Conservation (phyloP, 2,329 filamentous ascomycete species). For the Tolypocladium cylindrosporum region DNA sequence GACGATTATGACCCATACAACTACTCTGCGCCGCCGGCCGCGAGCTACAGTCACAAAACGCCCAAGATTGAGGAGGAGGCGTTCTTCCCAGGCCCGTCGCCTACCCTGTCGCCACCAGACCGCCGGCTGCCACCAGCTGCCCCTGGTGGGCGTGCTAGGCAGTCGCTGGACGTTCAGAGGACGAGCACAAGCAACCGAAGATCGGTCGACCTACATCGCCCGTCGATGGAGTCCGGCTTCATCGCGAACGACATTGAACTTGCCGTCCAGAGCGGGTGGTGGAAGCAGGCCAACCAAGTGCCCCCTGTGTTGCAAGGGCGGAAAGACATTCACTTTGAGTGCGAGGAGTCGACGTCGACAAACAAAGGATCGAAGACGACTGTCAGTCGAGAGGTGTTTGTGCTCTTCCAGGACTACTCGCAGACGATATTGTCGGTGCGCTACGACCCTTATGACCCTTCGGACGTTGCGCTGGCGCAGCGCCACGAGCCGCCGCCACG, state of each 20-base stretch:
- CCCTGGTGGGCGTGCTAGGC: slow-evolving; percentile 14
- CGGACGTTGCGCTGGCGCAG: slow-evolving; percentile 70
- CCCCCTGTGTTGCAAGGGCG: slow-evolving; percentile 76
- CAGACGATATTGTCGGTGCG: slow-evolving; percentile 79
- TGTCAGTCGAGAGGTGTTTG: slow-evolving; percentile 70
- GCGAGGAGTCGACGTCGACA: slow-evolving; percentile 64
- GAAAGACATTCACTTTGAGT: slow-evolving; percentile 73
- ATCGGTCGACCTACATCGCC: slow-evolving; percentile 68
- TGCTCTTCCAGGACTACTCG: slow-evolving; percentile 94
- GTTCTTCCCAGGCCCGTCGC: slow-evolving; percentile 38
- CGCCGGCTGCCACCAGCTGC: slow-evolving; percentile 33
- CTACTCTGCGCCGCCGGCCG: slow-evolving; percentile 30
- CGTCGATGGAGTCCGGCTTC: slow-evolving; percentile 68
- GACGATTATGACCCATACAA: slow-evolving; percentile 64
- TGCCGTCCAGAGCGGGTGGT: slow-evolving; percentile 68
- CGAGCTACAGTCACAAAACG: slow-evolving; percentile 22
- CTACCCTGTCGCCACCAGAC: slow-evolving; percentile 33
- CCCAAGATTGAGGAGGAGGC: slow-evolving; percentile 35
- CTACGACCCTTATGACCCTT: slow-evolving; percentile 66
- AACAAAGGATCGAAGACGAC: slow-evolving; percentile 60
- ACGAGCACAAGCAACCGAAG: slow-evolving; percentile 33
- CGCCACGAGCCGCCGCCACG: slow-evolving; percentile 77
- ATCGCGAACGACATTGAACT: slow-evolving; percentile 86
- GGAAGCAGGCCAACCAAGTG: slow-evolving; percentile 68
- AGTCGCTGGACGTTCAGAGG: slow-evolving; percentile 26